Evolutionary conservation across 1,284 basidiomycete genomes (phyloP).

Genomic region (Austroboletus olivaceoglutinosus): DNA sequence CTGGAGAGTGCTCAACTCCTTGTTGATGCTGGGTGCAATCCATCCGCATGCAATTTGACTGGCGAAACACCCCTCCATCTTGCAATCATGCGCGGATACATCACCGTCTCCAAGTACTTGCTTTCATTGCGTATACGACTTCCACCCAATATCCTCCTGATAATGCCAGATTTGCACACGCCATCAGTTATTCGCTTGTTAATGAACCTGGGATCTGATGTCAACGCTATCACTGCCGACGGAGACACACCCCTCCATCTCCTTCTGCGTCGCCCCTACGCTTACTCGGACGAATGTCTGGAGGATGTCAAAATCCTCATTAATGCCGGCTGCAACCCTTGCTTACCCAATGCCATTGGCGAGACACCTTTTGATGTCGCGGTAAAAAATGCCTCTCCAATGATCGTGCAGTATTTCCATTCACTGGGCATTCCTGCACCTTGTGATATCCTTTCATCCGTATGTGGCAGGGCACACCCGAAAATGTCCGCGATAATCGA

Average conservation of each 20-base stretch:
- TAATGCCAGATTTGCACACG: neutral
- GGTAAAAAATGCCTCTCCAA: neutral
- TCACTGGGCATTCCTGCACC: neutral
- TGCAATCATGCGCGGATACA: neutral
- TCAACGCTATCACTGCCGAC: neutral
- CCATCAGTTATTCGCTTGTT: neutral
- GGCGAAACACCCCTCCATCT: conserved; percentile 6
- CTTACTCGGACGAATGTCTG: neutral
- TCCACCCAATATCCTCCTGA: conserved; percentile 6
- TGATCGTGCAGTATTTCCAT: conserved; percentile 1
- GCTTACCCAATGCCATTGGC: neutral
- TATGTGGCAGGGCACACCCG: neutral
- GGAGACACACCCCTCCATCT: conserved; percentile 8
- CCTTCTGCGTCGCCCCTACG: no score
- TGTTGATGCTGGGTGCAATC: conserved; percentile 7
- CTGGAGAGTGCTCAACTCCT: neutral
- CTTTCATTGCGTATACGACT: neutral
- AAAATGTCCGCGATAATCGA: neutral
- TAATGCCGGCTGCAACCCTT: conserved; percentile 1
- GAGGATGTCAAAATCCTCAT: neutral
- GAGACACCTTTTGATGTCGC: neutral
- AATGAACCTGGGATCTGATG: neutral
- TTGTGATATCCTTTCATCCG: neutral
- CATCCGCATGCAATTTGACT: neutral
- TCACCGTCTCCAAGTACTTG: neutral